Base-by-base conservation (phyloP, 805 yeast genomes). In the Clavispora santaluciae region DNA sequence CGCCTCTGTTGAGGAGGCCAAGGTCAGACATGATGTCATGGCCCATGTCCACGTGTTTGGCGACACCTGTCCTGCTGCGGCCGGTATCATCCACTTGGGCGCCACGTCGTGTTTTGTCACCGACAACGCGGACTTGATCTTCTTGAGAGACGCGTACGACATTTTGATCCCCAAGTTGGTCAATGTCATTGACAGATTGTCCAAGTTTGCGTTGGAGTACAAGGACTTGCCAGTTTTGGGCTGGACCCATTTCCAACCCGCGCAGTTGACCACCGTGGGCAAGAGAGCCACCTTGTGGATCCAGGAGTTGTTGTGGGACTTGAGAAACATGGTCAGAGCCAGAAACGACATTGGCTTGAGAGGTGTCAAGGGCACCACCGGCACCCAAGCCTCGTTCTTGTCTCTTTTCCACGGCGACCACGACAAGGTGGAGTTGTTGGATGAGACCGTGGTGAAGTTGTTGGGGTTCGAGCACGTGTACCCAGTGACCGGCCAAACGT, bases 231-330 rank as follows among this genome's bases (percentile, higher is more conserved):
- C 99, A 26, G 96, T 90, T 33, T 76, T 93, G 51, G 99, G 99
- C 25, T 93, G 98, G 98, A 93, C 99, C 43, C 99, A 93, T 68
- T 93, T 93, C 80, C 99, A 93, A 73, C 99, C 99, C 12, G 99
- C 99, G 40, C 99, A 93, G 73, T 79, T 93, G 64, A 91, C 98
- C 53, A 93, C 99, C 24, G 95, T 93, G 49, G 99, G 99, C 64
- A 93, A 93, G 75, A 84, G 99, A 70, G 95, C 95, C 42, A 89
- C 97, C 34, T 73, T 93, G 60, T 93, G 99, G 99, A 73, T 93
- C 55, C 99, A 93, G 75, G 99, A 93, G 68, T 73, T 93, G 56
- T 75, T 93, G 57, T 93, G 98, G 99, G 99, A 93, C 69, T 78
- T 93, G 66, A 81, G 99, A 71, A 93, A 93, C 72, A 78, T 93